Base-by-base conservation (phyloP, 2,329 filamentous ascomycete species). In the Ophiostoma pallidulum region DNA sequence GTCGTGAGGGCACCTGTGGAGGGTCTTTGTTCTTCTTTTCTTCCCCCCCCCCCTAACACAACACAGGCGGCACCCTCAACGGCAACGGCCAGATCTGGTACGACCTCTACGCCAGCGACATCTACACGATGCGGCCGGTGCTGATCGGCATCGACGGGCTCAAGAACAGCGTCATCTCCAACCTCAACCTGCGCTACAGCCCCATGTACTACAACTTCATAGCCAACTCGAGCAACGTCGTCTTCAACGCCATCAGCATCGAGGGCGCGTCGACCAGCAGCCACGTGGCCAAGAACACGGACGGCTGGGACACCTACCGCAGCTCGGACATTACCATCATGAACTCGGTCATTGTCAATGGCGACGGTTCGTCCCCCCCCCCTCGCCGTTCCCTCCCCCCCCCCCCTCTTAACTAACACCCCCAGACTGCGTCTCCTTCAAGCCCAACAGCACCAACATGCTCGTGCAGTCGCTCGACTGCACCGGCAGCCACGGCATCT, bases 81-180 rank as follows among this genome's bases (percentile, higher is more conserved):
- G 80, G 80, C 29, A 80, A 80, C 52, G 79, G 79, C 0, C 77
- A 82, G 58, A 68, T 68, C 7, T 83, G 78, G 80, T 84, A 82
- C 57, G 76, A 82, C 54, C 62, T 76, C 20, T 82, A 79, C 54
- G 75, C 77, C 0, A 57, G 66, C 33, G 64, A 82, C 55, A 70
- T 72, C 28, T 73, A 78, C 50, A 74, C 75, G 40, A 66, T 80
- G 19, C 72, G 80, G 5, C 80, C 80, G 0, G 73, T 82, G 29
- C 64, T 82, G 4, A 67, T 84, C 45, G 78, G 76, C 22, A 68
- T 75, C 35, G 75, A 80, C 45, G 78, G 77, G 2, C 63, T 83
- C 24, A 61, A 75, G 6, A 68, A 72, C 29, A 77, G 74, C 10
- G 69, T 68, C 4, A 72, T 84, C 50, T 72, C 72, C 8, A 68